Percentiles rank a stretch among this genome's conserved stretches.
Evolutionary conservation across 202 grass and related monocot species (phyloP).

Genomic region (Dendrocalamus latiflorus): DNA sequence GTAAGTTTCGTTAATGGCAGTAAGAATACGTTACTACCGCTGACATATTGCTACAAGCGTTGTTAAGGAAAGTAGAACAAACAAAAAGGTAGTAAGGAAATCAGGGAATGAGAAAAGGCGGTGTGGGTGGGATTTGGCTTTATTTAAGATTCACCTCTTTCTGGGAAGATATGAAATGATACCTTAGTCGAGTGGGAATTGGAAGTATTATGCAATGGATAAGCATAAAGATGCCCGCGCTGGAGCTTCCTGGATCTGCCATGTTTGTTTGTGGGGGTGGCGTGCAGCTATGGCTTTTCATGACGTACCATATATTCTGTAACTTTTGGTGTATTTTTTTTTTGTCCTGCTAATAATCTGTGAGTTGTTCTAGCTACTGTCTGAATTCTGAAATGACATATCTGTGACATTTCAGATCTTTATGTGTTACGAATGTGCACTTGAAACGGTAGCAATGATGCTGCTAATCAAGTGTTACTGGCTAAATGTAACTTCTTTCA

Average conservation of each 20-base stretch:
- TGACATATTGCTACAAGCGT: slow-evolving; percentile 12
- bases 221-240: background rate
- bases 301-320: background rate
- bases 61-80: slow-evolving; percentile 11
- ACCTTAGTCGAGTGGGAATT: slow-evolving; percentile 17
- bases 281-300: background rate
- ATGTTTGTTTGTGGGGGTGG: slow-evolving; percentile 16
- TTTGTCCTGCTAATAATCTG: slow-evolving; percentile 7
- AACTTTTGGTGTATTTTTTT: slow-evolving; percentile 17
- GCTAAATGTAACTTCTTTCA: background rate
- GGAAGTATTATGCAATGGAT: slow-evolving; percentile 22
- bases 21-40: slow-evolving; percentile 3
- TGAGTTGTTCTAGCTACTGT: too few relatives aligned
- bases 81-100: slow-evolving; percentile 5
- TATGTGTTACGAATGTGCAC: background rate
- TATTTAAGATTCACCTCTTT: slow-evolving; percentile 32
- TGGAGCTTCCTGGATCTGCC: slow-evolving; percentile 7
- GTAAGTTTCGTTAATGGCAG: background rate
- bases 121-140: slow-evolving; percentile 1
- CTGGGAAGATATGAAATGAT: slow-evolving; percentile 28
- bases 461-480: background rate
- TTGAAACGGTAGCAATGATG: background rate
- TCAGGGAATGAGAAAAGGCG: slow-evolving; percentile 17
- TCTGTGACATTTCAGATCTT: background rate
- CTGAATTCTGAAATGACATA: background rate